Percentiles rank a stretch among this genome's conserved stretches.
Evolutionary conservation across 768 basidiomycete species (phyloP).

Genomic region (Psilocybe tampanensis): DNA sequence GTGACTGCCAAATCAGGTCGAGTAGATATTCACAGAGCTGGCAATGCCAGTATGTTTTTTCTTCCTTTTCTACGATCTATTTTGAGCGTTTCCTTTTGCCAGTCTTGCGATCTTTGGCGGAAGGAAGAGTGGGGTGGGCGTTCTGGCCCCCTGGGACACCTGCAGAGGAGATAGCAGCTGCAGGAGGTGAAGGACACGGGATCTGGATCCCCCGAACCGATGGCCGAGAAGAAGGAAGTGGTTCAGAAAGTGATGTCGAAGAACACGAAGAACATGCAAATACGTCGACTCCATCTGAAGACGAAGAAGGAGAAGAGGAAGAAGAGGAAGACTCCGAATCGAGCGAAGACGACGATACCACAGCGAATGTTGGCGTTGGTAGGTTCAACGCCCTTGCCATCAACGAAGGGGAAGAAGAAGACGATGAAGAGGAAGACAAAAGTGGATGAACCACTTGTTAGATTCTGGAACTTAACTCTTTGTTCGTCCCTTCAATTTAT

Average conservation of each 20-base stretch:
- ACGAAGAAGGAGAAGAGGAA: constrained; percentile 32
- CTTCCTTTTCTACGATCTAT: not conserved
- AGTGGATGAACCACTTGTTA: not conserved
- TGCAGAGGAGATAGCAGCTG: constrained; percentile 24
- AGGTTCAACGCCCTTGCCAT: constrained; percentile 46
- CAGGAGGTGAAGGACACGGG: constrained; percentile 40
- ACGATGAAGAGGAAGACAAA: constrained; percentile 22
- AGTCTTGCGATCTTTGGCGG: constrained; percentile 86
- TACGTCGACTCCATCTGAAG: constrained; percentile 15
- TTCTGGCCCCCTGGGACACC: constrained; percentile 74
- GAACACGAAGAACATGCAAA: constrained; percentile 21
- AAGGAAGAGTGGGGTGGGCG: constrained; percentile 80
- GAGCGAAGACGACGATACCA: not conserved
- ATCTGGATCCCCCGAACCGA: constrained; percentile 57
- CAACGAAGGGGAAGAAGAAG: constrained; percentile 24
- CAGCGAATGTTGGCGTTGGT: constrained; percentile 22
- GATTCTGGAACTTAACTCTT: not conserved
- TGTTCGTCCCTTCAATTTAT: not conserved
- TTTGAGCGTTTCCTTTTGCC: not conserved
- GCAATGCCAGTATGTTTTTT: constrained; percentile 75
- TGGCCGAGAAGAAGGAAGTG: constrained; percentile 28
- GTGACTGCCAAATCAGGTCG: constrained; percentile 90
- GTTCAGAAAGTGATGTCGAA: constrained; percentile 24
- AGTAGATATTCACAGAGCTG: constrained; percentile 87
- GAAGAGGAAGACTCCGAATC: constrained; percentile 25